phyloP scores from a whole-genome alignment of 2,329 filamentous ascomycete genomes.

The Hortaea sp. region DNA sequence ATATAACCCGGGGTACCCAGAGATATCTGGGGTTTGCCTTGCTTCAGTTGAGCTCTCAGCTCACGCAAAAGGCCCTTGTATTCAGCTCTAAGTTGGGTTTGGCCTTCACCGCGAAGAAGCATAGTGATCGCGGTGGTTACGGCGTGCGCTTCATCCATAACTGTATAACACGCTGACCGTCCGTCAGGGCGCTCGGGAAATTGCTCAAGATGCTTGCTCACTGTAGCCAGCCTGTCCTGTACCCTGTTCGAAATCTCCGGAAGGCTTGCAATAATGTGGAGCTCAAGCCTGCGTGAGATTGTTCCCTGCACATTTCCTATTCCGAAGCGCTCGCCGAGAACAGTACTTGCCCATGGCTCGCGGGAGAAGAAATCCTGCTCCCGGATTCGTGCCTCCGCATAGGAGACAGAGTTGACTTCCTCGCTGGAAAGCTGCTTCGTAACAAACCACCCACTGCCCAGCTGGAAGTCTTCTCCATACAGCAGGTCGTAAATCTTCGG shows the following conservation, averaged over 20 bases:
- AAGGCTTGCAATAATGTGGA: constrained; percentile 32
- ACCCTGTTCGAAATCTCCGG: constrained; percentile 38
- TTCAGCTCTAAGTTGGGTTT: constrained; percentile 31
- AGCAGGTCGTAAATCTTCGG: constrained; percentile 30
- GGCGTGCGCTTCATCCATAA: constrained; percentile 48
- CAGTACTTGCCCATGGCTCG: constrained; percentile 36
- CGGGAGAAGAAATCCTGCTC: constrained; percentile 43
- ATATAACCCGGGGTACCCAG: constrained; percentile 17
- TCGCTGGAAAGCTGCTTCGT: constrained; percentile 53
- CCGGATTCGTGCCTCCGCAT: constrained; percentile 37
- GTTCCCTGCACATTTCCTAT: constrained; percentile 39
- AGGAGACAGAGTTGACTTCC: constrained; percentile 37
- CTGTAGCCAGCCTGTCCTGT: constrained; percentile 35
- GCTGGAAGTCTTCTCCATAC: constrained; percentile 47
- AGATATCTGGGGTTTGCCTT: constrained; percentile 19
- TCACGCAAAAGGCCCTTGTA: constrained; percentile 38
- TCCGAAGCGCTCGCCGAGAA: constrained; percentile 43
- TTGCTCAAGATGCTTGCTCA: constrained; percentile 45
- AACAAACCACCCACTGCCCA: constrained; percentile 67
- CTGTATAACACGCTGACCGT: constrained; percentile 53
- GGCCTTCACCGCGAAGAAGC: constrained; percentile 42
- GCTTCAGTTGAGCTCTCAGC: constrained; percentile 38
- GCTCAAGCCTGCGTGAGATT: constrained; percentile 40
- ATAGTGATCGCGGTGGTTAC: constrained; percentile 48
- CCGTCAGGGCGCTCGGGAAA: constrained; percentile 51